Base-by-base conservation (phyloP, 805 yeast species). In the Starmerella vitae region DNA sequence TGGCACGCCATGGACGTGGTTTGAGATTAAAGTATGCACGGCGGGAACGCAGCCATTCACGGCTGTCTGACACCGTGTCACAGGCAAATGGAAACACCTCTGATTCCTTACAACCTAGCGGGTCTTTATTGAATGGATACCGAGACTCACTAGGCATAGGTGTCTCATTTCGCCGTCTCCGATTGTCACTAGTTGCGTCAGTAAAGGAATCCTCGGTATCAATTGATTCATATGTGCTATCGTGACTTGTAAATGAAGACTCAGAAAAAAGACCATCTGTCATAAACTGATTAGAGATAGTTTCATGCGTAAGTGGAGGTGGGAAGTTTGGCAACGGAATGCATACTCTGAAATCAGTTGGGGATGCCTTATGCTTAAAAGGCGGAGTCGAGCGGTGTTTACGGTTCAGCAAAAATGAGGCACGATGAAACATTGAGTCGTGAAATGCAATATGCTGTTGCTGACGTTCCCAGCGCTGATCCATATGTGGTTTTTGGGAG, bases 341-440 rank as follows among this genome's bases (percentile, higher is more conserved):
- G 27, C 38, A 42, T 2, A 44, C 41, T 5, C 26, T 18, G 13
- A 40, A 3, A 29, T 40, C 38, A 17, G 31, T 36, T 5, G 36
- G 33, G 20, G 34, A 26, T 2, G 13, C 32, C 6, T 38, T 10
- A 2, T 37, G 33, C 15, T 19, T 15, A 25, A 35, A 43, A 2
- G 39, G 37, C 56, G 36, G 37, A n/a, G 26, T 19, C 5, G 14
- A 8, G 14, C 26, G 35, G 9, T 26, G 34, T 10, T 24, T n/a
- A 4, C 24, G 29, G 20, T 36, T 43, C 7, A 88, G 55, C 21
- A 88, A 57, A 54, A 84, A 86, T 0, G 91, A 77, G 17, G 75
- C 64, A 39, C 98, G 61, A 48, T 83, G 91, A 45, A 74, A 84
- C 0, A 94, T 84, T 0, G 81, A 79, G 63, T 91, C 98, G 50